Evolutionary conservation across 2,329 filamentous ascomycete genomes (phyloP).

Genomic region (Cytospora piceicola): DNA sequence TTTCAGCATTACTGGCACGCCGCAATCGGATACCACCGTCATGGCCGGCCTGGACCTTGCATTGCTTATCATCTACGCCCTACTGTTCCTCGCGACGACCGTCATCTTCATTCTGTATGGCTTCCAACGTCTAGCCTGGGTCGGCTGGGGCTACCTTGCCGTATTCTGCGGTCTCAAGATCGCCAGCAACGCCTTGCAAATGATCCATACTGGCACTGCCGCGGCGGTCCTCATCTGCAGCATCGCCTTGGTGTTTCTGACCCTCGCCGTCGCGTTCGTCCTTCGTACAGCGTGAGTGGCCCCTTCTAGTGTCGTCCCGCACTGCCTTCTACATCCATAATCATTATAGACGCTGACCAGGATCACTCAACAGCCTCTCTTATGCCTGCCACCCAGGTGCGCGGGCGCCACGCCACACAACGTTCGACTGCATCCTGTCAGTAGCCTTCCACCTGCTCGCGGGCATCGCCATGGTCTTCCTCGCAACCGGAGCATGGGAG

Average conservation of each 20-base stretch:
- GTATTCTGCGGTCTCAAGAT: constrained; percentile 45
- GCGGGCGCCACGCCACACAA: background rate
- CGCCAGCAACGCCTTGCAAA: constrained; percentile 39
- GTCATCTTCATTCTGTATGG: constrained; percentile 43
- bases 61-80: constrained; percentile 42
- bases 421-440: constrained; percentile 23
- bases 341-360: background rate
- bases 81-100: constrained; percentile 38
- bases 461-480: constrained; percentile 34
- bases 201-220: constrained; percentile 34
- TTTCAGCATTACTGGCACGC: background rate
- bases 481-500: constrained; percentile 34
- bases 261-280: constrained; percentile 39
- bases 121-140: constrained; percentile 34
- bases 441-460: constrained; percentile 36
- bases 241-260: constrained; percentile 45
- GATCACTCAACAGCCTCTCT: constrained; percentile 2
- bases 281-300: constrained; percentile 42
- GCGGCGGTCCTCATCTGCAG: constrained; percentile 42
- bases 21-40: background rate
- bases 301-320: background rate
- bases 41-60: constrained; percentile 15
- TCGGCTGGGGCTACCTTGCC: constrained; percentile 46
- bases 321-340: background rate
- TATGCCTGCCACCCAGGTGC: constrained; percentile 10